These are phyloP conservation scores for Phytophthora melonis DNA, from an alignment of 352 stramenopile species.

Conservation along the genomic window DNA sequence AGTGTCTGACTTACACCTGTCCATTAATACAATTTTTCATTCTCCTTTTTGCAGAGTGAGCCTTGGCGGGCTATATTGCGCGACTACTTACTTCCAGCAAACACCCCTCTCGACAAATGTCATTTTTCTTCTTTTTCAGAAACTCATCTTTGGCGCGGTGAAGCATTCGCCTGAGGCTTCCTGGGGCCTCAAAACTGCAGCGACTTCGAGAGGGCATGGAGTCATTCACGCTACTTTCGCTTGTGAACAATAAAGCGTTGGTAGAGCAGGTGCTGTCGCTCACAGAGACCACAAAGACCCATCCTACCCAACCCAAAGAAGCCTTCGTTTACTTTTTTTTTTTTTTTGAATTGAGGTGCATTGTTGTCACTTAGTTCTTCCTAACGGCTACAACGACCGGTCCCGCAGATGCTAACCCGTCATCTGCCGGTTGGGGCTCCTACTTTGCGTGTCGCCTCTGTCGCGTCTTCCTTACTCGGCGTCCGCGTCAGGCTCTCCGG, in stretches of 20 bases:
- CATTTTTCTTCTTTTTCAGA: not conserved
- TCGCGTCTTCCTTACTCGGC: no score
- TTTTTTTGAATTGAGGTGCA: no score
- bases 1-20: no score
- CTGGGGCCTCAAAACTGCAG: not conserved
- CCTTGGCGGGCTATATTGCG: conserved; percentile 1
- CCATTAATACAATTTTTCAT: no score
- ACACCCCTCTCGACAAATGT: no score
- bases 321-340: no score
- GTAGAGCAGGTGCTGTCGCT: conserved; percentile 11
- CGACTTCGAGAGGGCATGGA: not conserved
- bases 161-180: not conserved
- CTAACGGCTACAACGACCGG: no score
- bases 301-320: not conserved
- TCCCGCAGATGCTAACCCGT: no score
- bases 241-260: not conserved
- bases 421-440: no score
- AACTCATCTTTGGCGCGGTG: not conserved
- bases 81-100: not conserved
- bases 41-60: not conserved
- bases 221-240: not conserved
- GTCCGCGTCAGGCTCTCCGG: no score
- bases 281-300: not conserved
- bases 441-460: no score
- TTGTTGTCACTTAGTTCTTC: no score